Base-by-base conservation (phyloP, 768 basidiomycete genomes). In the Austroboletus festivus region DNA sequence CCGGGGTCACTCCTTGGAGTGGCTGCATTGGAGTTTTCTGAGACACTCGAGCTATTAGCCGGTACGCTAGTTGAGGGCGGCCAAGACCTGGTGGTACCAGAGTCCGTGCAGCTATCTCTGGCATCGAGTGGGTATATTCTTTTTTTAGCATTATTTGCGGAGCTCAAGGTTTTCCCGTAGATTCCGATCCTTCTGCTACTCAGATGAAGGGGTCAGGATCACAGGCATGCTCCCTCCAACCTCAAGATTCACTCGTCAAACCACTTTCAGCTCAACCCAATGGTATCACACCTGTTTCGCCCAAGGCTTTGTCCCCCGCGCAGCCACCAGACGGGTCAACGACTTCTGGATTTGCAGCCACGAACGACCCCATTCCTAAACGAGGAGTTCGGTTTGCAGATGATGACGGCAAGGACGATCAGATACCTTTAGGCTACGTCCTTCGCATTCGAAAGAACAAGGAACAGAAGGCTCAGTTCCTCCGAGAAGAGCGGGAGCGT, bases 11-110 rank as follows among this genome's bases (percentile, higher is more conserved):
- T 72, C 24, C 63, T 79, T 19, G 85, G 81, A 28, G 82, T 89
- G 38, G 82, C 86, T 38, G 81, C 81, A 38, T 73, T 90, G 47
- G 88, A 89, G 58, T 86, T 79, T 57, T 85, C 86, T 5, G 78
- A 82, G 48, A 63, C 73, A n/a, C 60, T 88, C 44, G 86, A 89
- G 56, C 70, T 77, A 23, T 71, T 88, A 67, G 80, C 81, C 31
- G 80, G 79, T 50, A 72, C 76, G 33, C 72, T 59, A 11, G 37
- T 44, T 8, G 61, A 57, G 46, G 46, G 22, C 11, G 48, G 46
- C 18, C 57, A 55, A 33, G 62, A 52, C 8, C 39, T 21, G 16
- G 44, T 42, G 11, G 41, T 42, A 33, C 43, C 50, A 45, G 57
- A 57, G 16, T 48, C 56, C 23, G 20, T 54, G 18, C 42, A 60